These are phyloP conservation scores for Penicillium paradoxum DNA, from an alignment of 495 filamentous ascomycete species.

Conservation along the genomic window DNA sequence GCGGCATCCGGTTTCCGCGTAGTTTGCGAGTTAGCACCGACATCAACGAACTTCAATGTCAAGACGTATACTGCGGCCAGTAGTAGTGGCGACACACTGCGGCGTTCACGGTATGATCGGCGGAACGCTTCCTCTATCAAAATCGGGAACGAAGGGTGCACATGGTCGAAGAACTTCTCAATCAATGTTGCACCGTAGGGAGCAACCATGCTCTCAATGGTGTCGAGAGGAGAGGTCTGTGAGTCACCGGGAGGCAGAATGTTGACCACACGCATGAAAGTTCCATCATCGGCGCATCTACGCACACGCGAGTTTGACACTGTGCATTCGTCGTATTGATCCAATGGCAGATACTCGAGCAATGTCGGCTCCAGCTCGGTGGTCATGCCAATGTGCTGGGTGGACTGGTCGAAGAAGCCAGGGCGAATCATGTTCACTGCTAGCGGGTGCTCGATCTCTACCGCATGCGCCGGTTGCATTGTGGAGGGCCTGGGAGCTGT, in stretches of 20 bases:
- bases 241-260: conserved; percentile 33
- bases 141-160: conserved; percentile 89
- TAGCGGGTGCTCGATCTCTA: conserved; percentile 26
- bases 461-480: conserved; percentile 10
- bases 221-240: conserved; percentile 61
- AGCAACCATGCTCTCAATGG: conserved; percentile 76
- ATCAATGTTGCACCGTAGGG: conserved; percentile 77
- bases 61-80: conserved; percentile 87
- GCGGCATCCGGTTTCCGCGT: conserved; percentile 66
- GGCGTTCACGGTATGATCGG: conserved; percentile 75
- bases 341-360: conserved; percentile 41
- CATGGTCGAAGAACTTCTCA: conserved; percentile 79
- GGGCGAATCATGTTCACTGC: conserved; percentile 31
- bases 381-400: conserved; percentile 50
- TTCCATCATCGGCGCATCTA: conserved; percentile 75
- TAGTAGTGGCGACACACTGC: conserved; percentile 75
- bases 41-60: conserved; percentile 84
- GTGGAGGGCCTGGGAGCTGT: conserved; percentile 22
- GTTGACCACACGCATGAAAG: conserved; percentile 63
- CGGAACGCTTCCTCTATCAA: conserved; percentile 82
- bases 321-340: conserved; percentile 38
- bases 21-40: conserved; percentile 60
- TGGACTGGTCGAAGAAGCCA: conserved; percentile 42
- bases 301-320: conserved; percentile 51
- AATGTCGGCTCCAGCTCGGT: conserved; percentile 50